Conservation (phyloP, 1,284 basidiomycete genomes). For the Binderoboletus segoi region DNA sequence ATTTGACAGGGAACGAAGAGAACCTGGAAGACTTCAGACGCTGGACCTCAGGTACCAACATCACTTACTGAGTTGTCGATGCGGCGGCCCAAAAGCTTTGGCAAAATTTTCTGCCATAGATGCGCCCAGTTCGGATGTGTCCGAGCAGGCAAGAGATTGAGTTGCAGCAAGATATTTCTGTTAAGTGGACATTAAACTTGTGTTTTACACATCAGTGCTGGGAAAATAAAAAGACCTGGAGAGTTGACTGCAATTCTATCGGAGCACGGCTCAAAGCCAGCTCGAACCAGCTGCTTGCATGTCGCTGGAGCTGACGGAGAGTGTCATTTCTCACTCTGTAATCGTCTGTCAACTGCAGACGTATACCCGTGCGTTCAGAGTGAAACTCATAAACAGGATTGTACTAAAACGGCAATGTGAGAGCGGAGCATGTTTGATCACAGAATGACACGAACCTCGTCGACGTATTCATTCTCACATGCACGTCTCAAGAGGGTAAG, state of each 20-base stretch:
- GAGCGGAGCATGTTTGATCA: neutral
- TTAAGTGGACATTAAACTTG: neutral
- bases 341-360: conserved; percentile 84
- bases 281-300: conserved; percentile 83
- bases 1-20: conserved; percentile 57
- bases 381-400: conserved; percentile 85
- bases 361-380: conserved; percentile 78
- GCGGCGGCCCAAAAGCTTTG: conserved; percentile 76
- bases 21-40: conserved; percentile 42
- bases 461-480: conserved; percentile 89
- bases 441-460: conserved; percentile 68
- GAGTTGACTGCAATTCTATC: conserved; percentile 87
- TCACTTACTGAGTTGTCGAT: conserved; percentile 73
- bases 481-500: conserved; percentile 86
- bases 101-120: conserved; percentile 86
- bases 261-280: conserved; percentile 87
- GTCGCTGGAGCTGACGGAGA: conserved; percentile 70
- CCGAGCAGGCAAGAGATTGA: conserved; percentile 65
- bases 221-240: conserved; percentile 63
- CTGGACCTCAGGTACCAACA: neutral
- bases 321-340: conserved; percentile 88
- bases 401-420: conserved; percentile 55
- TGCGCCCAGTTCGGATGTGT: conserved; percentile 85
- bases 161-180: conserved; percentile 84
- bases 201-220: neutral